These are phyloP conservation scores for Melaleuca quinquenervia DNA, from an alignment of 345 rosid species.

Conservation along the genomic window DNA sequence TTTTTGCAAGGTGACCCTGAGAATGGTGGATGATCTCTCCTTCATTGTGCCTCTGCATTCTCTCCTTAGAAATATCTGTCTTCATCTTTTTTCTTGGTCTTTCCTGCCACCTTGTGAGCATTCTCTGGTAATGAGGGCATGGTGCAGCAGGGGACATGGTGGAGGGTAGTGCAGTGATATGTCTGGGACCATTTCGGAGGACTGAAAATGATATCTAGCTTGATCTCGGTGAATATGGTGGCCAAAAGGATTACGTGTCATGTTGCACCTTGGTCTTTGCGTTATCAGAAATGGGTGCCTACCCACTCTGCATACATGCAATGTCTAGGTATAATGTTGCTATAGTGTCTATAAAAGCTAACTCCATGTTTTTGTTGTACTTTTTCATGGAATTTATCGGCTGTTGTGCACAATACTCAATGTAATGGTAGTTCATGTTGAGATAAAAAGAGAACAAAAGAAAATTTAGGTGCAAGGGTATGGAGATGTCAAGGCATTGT, in stretches of 20 bases:
- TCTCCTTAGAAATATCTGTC: neutral
- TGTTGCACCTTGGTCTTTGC: neutral
- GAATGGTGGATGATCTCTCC: slow-evolving; percentile 13
- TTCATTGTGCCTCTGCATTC: neutral
- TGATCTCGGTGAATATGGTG: neutral
- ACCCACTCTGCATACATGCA: neutral
- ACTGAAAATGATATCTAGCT: neutral
- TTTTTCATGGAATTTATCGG: neutral
- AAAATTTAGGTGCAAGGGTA: neutral
- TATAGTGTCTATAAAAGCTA: neutral
- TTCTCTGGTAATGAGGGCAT: neutral
- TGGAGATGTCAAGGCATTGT: neutral
- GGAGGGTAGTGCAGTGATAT: neutral
- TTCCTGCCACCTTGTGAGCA: neutral
- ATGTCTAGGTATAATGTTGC: neutral
- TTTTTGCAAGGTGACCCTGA: slow-evolving; percentile 43
- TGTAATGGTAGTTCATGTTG: neutral
- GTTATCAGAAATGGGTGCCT: neutral
- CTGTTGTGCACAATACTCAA: neutral
- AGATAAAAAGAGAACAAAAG: neutral
- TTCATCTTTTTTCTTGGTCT: neutral
- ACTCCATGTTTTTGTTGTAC: neutral
- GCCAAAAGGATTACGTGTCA: neutral
- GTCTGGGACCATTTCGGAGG: neutral
- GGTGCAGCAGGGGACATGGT: neutral